phyloP scores from a whole-genome alignment of 2,329 filamentous ascomycete species.

The Fusarium pseudograminearum region DNA sequence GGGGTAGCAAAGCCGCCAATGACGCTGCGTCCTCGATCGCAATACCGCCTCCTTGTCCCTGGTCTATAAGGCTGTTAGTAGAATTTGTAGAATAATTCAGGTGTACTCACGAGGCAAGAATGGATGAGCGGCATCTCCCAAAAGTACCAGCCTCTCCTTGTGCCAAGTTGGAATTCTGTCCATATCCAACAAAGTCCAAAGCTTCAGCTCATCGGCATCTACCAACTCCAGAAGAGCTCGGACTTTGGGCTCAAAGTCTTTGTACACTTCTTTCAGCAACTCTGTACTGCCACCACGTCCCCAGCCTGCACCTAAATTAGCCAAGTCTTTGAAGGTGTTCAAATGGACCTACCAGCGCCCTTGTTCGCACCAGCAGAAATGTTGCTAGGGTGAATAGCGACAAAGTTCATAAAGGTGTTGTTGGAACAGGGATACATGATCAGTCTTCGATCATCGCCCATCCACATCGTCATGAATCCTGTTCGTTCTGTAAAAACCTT shows the following conservation, averaged over 20 bases:
- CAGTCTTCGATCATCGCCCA: slow-evolving; percentile 56
- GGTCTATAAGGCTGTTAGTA: slow-evolving; percentile 3
- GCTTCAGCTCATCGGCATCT: slow-evolving; percentile 60
- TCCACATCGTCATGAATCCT: slow-evolving; percentile 53
- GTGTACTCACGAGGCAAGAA: slow-evolving; percentile 62
- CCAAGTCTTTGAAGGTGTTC: accelerated
- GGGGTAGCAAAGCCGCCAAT: slow-evolving; percentile 66
- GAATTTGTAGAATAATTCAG: accelerated
- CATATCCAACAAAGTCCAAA: slow-evolving; percentile 74
- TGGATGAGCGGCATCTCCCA: slow-evolving; percentile 77
- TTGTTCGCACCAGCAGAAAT: slow-evolving; percentile 10
- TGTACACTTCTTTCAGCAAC: slow-evolving; percentile 54
- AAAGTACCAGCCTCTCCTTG: slow-evolving; percentile 64
- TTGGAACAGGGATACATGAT: slow-evolving; percentile 62
- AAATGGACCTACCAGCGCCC: slow-evolving; percentile 2
- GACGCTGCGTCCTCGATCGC: slow-evolving; percentile 76
- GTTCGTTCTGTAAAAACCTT: slow-evolving; percentile 24
- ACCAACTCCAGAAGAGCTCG: slow-evolving; percentile 57
- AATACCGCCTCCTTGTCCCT: slow-evolving; percentile 60
- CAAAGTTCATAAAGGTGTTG: slow-evolving; percentile 61
- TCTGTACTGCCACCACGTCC: slow-evolving; percentile 53
- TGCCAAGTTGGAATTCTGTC: slow-evolving; percentile 67
- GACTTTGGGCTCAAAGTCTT: slow-evolving; percentile 58
- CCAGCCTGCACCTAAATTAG: slow-evolving; percentile 52
- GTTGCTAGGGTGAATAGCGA: slow-evolving; percentile 62